Percentiles rank a stretch among this genome's conserved stretches.
These are phyloP conservation scores for Mikania micrantha DNA, from an alignment of 129 eudicot genomes.

Conservation along the genomic window DNA sequence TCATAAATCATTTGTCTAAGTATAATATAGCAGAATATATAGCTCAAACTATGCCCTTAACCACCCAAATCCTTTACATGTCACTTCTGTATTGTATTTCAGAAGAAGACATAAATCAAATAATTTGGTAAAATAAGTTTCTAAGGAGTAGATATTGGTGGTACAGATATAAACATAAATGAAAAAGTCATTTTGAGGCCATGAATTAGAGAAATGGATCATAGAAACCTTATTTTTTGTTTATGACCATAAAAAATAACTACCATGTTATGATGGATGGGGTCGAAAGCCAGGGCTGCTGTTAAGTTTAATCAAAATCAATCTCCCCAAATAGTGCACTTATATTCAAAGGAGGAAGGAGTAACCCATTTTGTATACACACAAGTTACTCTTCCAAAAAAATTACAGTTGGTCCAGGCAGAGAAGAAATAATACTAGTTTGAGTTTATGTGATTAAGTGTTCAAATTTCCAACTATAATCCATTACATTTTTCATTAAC, in stretches of 20 bases:
- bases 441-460: background rate
- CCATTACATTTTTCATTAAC: background rate
- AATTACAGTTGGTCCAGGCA: background rate
- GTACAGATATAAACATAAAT: conserved; percentile 5
- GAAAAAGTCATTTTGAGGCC: background rate
- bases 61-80: background rate
- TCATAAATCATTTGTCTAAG: background rate
- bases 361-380: background rate
- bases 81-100: background rate
- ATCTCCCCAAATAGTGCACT: conserved; percentile 9
- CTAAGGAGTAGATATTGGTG: background rate
- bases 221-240: background rate
- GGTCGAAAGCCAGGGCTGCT: background rate
- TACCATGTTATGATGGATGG: background rate
- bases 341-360: background rate
- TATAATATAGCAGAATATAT: background rate
- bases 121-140: background rate
- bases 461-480: background rate
- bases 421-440: background rate
- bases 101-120: background rate
- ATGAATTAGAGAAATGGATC: background rate
- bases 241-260: background rate
- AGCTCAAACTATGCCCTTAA: conserved; percentile 9
- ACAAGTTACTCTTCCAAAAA: background rate
- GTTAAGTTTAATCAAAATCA: background rate